Percentiles rank a stretch among this genome's conserved stretches.
Evolutionary conservation across 495 filamentous ascomycete genomes (phyloP).

Genomic region (Clohesyomyces aquaticus): DNA sequence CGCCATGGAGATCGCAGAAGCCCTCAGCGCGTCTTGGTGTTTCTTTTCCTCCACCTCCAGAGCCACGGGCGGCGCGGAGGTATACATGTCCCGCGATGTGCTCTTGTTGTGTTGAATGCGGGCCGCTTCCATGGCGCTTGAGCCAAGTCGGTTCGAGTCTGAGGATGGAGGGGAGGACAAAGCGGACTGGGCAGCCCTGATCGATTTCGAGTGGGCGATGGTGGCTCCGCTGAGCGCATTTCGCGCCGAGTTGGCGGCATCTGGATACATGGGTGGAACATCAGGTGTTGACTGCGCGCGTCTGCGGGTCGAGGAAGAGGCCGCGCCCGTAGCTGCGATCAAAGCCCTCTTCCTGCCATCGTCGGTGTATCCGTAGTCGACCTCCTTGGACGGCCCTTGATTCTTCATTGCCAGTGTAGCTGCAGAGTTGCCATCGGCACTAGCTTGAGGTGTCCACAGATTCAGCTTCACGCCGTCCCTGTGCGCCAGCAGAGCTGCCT

Average conservation of each 20-base stretch:
- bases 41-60: constrained; percentile 74
- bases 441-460: constrained; percentile 54
- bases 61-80: constrained; percentile 71
- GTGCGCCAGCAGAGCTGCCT: constrained; percentile 72
- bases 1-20: constrained; percentile 85
- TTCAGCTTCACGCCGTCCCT: constrained; percentile 61
- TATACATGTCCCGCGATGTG: constrained; percentile 67
- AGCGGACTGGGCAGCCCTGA: constrained; percentile 13
- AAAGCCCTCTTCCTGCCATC: constrained; percentile 64
- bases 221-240: constrained; percentile 73
- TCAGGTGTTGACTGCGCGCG: constrained; percentile 69
- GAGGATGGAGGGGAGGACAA: constrained; percentile 1
- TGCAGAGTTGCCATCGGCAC: constrained; percentile 60
- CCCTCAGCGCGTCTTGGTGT: constrained; percentile 69
- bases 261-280: constrained; percentile 56
- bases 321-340: constrained; percentile 73
- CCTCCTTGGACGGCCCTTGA: constrained; percentile 48
- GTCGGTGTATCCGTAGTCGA: constrained; percentile 52
- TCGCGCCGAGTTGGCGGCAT: constrained; percentile 60
- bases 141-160: constrained; percentile 36
- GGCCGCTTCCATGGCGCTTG: constrained; percentile 58
- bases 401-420: constrained; percentile 60
- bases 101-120: constrained; percentile 60
- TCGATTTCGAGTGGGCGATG: constrained; percentile 55
- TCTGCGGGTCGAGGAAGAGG: constrained; percentile 57